phyloP scores from a whole-genome alignment of 768 basidiomycete genomes.

The Dentipellis fragilis region DNA sequence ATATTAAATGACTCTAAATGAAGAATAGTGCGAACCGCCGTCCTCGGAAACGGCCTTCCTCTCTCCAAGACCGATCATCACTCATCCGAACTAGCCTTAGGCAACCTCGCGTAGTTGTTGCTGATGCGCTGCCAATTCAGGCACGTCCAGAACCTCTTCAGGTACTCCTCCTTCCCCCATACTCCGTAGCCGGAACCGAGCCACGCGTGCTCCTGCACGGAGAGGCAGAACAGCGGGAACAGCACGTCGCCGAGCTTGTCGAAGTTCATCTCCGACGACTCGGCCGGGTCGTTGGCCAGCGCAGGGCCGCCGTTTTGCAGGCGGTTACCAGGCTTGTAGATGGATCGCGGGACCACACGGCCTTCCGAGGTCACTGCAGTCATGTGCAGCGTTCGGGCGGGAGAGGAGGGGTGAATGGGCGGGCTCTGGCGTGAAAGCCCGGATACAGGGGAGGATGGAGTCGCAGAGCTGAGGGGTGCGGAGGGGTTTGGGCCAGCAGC shows the following conservation, averaged over 20 bases:
- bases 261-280: constrained; percentile 2
- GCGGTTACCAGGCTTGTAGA: constrained; percentile 15
- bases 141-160: constrained; percentile 76
- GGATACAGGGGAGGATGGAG: neutral
- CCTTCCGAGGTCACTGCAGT: neutral
- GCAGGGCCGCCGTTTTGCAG: constrained; percentile 10
- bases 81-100: neutral
- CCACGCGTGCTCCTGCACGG: constrained; percentile 83
- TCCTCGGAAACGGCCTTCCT: neutral
- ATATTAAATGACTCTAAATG: neutral
- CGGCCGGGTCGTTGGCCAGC: neutral
- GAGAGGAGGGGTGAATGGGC: neutral
- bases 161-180: constrained; percentile 84
- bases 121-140: constrained; percentile 66
- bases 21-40: neutral
- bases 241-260: constrained; percentile 40
- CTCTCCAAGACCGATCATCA: neutral
- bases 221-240: constrained; percentile 69
- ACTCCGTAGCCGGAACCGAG: constrained; percentile 76
- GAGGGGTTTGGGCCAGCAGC: neutral
- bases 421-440: neutral
- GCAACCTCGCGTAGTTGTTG: constrained; percentile 14
- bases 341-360: neutral
- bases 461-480: constrained; percentile 1
- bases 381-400: constrained; percentile 5